phyloP scores from a whole-genome alignment of 208 protist genomes.

The Wallacemonas collosoma region DNA sequence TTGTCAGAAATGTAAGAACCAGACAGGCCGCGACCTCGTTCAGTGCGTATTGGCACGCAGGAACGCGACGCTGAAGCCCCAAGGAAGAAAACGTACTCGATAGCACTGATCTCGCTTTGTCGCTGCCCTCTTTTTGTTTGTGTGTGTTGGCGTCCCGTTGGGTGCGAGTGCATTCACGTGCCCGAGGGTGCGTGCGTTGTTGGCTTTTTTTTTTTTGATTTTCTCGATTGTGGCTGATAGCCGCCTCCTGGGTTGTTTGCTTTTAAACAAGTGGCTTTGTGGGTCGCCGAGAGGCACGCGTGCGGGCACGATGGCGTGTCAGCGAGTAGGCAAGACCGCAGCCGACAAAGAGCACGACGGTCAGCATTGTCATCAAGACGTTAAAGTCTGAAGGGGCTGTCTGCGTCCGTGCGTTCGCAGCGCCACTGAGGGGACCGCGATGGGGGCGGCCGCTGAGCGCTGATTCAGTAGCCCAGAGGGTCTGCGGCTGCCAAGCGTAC shows the following conservation, averaged over 20 bases:
- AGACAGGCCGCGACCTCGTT: too few relatives aligned
- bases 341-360: slow-evolving; percentile 24
- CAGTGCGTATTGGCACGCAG: too few relatives aligned
- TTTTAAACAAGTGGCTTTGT: slow-evolving; percentile 17
- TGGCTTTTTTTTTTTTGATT: too few relatives aligned
- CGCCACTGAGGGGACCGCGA: not conserved
- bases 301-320: not conserved
- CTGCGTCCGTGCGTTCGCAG: not conserved
- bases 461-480: slow-evolving; percentile 10
- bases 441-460: not conserved
- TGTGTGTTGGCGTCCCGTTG: too few relatives aligned
- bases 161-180: too few relatives aligned
- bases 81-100: too few relatives aligned
- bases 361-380: slow-evolving; percentile 29
- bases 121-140: too few relatives aligned
- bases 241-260: not conserved
- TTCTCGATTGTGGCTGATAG: too few relatives aligned
- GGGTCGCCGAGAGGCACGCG: slow-evolving; percentile 7
- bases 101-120: too few relatives aligned
- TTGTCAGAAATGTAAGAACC: too few relatives aligned
- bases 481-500: slow-evolving; percentile 45
- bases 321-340: slow-evolving; percentile 28
- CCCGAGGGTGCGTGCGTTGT: too few relatives aligned
- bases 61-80: too few relatives aligned
- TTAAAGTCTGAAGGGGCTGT: slow-evolving; percentile 19